Conservation (phyloP, 306 rosid species). For the Cicer judaicum region DNA sequence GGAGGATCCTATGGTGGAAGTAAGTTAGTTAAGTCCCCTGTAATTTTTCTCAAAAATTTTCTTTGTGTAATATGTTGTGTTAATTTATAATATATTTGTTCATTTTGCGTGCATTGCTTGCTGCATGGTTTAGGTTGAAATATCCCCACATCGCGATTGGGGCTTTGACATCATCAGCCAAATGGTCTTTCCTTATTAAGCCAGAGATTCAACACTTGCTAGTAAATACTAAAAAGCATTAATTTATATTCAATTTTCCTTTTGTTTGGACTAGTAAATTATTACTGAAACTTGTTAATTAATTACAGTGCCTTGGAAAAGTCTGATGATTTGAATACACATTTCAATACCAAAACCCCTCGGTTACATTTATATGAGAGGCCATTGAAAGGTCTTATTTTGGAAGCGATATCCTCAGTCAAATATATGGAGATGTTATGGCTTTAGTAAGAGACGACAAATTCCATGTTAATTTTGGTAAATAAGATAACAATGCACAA, state of each 20-base stretch:
- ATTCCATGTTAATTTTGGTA: conserved; percentile 48
- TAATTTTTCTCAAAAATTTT: no score
- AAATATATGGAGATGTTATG: conserved; percentile 64
- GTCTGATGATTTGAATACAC: conserved; percentile 50
- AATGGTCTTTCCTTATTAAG: no score
- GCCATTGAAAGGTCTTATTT: conserved; percentile 59
- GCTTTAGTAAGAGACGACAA: conserved; percentile 48
- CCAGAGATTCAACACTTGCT: no score
- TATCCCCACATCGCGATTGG: background rate
- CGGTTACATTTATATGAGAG: conserved; percentile 56
- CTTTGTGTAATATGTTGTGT: no score
- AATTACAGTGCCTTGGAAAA: conserved; percentile 50
- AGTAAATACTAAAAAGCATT: no score
- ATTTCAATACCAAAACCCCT: conserved; percentile 70
- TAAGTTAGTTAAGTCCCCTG: background rate
- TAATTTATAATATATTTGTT: background rate
- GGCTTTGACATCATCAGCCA: no score
- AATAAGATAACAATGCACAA: no score
- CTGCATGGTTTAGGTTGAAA: background rate
- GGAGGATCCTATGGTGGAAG: no score
- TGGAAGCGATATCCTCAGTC: conserved; percentile 45
- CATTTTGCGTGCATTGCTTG: background rate
- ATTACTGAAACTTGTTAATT: no score
- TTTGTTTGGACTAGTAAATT: no score
- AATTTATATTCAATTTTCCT: no score